phyloP scores from a whole-genome alignment of 2,329 filamentous ascomycete species.

The Ophiognomonia clavigignenti-juglandacearum region DNA sequence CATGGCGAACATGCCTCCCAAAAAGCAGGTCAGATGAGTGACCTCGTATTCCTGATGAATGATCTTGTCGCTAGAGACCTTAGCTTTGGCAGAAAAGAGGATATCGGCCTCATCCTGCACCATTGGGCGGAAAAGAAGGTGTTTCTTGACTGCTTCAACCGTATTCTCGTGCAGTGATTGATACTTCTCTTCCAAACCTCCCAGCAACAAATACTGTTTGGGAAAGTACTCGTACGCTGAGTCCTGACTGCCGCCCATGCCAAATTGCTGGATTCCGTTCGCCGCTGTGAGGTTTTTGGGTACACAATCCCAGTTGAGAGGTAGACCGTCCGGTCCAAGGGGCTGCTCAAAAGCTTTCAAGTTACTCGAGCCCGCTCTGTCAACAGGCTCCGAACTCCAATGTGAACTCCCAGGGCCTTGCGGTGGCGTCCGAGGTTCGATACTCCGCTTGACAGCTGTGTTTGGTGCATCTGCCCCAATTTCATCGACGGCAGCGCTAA shows the following conservation, averaged over 20 bases:
- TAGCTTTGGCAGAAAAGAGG: slow-evolving; percentile 66
- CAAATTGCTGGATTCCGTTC: slow-evolving; percentile 42
- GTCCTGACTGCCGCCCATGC: slow-evolving; percentile 63
- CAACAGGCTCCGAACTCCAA: too few species aligned
- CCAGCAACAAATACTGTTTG: slow-evolving; percentile 71
- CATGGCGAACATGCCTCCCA: slow-evolving; percentile 66
- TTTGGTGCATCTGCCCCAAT: slow-evolving; percentile 15
- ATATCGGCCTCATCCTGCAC: slow-evolving; percentile 61
- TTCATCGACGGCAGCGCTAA: not conserved
- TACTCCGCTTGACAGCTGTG: slow-evolving; percentile 5
- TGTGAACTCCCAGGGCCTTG: not conserved
- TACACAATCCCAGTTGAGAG: slow-evolving; percentile 44
- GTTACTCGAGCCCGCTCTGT: too few species aligned
- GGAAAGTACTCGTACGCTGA: slow-evolving; percentile 69
- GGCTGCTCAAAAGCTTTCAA: too few species aligned
- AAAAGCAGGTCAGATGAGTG: slow-evolving; percentile 62
- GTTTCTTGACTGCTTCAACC: slow-evolving; percentile 62
- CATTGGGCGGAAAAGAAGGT: slow-evolving; percentile 76
- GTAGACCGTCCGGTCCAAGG: slow-evolving; percentile 29
- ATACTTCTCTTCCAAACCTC: slow-evolving; percentile 70
- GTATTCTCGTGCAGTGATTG: slow-evolving; percentile 65
- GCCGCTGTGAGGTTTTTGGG: slow-evolving; percentile 53
- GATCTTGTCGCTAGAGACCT: slow-evolving; percentile 37
- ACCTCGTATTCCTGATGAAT: slow-evolving; percentile 51
- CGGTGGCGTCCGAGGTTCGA: not conserved